Conservation (phyloP, 1,284 basidiomycete species). For the Ustilago cynodontis region DNA sequence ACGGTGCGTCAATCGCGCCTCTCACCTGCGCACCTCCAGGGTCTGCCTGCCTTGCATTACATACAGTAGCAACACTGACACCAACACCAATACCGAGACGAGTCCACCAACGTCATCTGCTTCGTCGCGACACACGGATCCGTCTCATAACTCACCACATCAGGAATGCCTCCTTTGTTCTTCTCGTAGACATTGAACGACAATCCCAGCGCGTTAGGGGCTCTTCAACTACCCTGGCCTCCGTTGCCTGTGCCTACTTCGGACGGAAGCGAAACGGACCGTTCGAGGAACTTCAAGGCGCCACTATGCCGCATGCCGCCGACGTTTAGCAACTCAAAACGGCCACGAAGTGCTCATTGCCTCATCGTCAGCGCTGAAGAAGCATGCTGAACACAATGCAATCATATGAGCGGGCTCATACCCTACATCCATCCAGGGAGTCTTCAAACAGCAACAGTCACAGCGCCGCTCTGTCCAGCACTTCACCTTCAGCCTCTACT, state of each 20-base stretch:
- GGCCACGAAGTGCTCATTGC: background rate
- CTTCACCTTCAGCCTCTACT: constrained; percentile 8
- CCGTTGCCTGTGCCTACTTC: background rate
- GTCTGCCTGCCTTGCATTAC: constrained; percentile 5
- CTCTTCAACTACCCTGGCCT: background rate
- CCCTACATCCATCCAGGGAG: background rate
- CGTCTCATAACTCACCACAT: background rate
- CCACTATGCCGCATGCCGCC: background rate
- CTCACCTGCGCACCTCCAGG: background rate
- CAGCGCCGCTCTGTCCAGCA: background rate
- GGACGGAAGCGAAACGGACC: background rate
- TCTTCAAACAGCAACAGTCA: background rate
- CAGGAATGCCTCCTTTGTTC: background rate
- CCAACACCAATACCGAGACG: constrained; percentile 22
- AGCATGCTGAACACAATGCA: constrained; percentile 18
- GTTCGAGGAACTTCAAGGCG: background rate
- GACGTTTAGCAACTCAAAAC: background rate
- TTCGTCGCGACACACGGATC: constrained; percentile 1
- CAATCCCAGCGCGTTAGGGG: background rate
- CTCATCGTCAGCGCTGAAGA: background rate
- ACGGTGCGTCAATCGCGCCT: background rate
- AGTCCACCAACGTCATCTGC: background rate
- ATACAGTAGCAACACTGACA: constrained; percentile 25
- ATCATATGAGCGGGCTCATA: constrained; percentile 1
- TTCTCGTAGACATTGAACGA: background rate